These are phyloP conservation scores for Camellia granthamiana DNA, from an alignment of 148 eudicot species.

Conservation along the genomic window DNA sequence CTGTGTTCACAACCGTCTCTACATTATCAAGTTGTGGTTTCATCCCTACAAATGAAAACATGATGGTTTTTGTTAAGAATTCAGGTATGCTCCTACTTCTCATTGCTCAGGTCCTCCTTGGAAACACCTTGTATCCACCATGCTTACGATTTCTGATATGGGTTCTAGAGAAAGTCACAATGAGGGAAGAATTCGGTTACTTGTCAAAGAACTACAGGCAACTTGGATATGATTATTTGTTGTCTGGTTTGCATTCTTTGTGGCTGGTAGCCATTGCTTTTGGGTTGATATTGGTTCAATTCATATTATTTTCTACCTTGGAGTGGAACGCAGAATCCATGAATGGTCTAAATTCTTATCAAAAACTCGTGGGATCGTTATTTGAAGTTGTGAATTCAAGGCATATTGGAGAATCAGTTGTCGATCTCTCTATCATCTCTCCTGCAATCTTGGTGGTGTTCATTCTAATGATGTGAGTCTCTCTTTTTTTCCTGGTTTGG, in stretches of 20 bases:
- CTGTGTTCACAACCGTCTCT: slow-evolving; percentile 50
- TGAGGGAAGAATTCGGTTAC: slow-evolving; percentile 34
- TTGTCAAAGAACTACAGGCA: slow-evolving; percentile 32
- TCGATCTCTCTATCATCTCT: slow-evolving; percentile 49
- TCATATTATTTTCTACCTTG: slow-evolving; percentile 36
- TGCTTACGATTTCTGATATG: slow-evolving; percentile 36
- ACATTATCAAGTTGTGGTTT: slow-evolving; percentile 71
- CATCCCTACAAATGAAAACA: slow-evolving; percentile 69
- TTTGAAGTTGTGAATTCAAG: slow-evolving; percentile 58
- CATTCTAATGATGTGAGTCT: slow-evolving; percentile 60
- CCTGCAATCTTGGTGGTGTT: slow-evolving; percentile 57
- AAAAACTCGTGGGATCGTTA: slow-evolving; percentile 43
- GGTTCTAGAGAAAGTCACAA: slow-evolving; percentile 33
- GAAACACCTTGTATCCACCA: slow-evolving; percentile 57
- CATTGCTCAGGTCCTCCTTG: slow-evolving; percentile 56
- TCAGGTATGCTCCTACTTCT: slow-evolving; percentile 58
- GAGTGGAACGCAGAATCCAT: slow-evolving; percentile 44
- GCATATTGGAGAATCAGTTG: slow-evolving; percentile 62
- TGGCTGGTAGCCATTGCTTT: slow-evolving; percentile 33
- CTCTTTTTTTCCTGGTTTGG: not conserved
- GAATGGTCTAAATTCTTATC: slow-evolving; percentile 32
- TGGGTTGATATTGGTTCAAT: slow-evolving; percentile 40
- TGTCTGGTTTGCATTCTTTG: slow-evolving; percentile 25
- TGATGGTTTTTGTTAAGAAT: slow-evolving; percentile 54
- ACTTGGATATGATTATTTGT: slow-evolving; percentile 41